Base-by-base conservation (phyloP, 2,329 filamentous ascomycete species). In the Cryoendolithus antarcticus region DNA sequence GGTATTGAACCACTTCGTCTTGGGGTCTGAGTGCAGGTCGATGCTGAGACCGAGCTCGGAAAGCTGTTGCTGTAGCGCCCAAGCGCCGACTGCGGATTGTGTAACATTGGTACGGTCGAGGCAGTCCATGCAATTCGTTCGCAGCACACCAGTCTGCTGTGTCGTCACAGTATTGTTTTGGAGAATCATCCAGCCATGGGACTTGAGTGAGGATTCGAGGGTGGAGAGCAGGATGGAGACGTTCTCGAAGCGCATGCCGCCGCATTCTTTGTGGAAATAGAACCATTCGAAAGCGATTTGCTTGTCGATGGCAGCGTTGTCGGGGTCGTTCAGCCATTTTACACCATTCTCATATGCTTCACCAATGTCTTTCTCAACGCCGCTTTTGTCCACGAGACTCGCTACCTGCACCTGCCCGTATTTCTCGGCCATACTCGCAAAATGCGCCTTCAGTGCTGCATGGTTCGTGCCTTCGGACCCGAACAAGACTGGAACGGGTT, bases 61-160 rank as follows among this genome's bases (percentile, higher is more conserved):
- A 2, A 98, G 69, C 54, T 95, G 86, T 27, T 71, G 58, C 48
- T 95, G 86, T 2, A 98, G 69, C 48, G 85, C 82, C 54, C 81
- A 77, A 53, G 86, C 83, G 4, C 76, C 91, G 56, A 88, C 88
- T 0, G 86, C 91, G 54, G 85, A 93, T 61, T 96, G 89, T 30
- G 88, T 86, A 13, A 98, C 88, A 50, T 96, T 96, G 2, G 91
- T 98, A 13, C 91, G 77, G 58, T 98, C 91, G 7, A 98, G 67
- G 51, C 91, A 98, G 56, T 98, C 91, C 91, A 98, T 96, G 60
- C 91, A 98, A 55, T 98, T 98, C 2, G 86, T 95, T 40, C 91
- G 74, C n/a, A 96, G 59, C 5, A 93, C 75, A 1, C 88, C 88
- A 19, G 65, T 69, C 57, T 95, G 88, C 34, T 56, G 59, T 28